Base-by-base conservation (phyloP, 768 basidiomycete species). In the Leccinum incarnatum region DNA sequence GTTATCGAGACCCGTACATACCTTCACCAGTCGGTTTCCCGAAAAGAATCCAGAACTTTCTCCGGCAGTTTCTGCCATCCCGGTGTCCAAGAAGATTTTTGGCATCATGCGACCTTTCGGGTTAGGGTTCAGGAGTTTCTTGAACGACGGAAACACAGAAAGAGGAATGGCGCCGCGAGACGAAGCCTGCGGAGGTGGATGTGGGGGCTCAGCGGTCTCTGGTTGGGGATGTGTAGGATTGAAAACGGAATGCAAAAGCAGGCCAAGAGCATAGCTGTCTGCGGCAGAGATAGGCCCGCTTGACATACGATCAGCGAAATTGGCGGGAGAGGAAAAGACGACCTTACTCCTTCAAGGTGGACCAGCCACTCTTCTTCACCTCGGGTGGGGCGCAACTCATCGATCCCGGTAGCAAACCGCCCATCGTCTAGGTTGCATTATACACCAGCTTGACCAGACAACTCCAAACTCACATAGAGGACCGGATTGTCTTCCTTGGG, bases 111-210 rank as follows among this genome's bases (percentile, higher is more conserved):
- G 85, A 1, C 83, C 81, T 68, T 88, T 91, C 0, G 91, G 85
- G 69, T 87, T 95, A 1, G 96, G 96, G 66, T 94, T 94, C 15
- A 98, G 79, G 37, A 99, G 84, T 53, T 85, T 88, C 73, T 94
- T 95, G 80, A 89, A 95, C 1, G 82, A 78, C 0, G 87, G 81
- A 71, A 96, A 97, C 2, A 98, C 70, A 0, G 83, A 65, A 3
- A 72, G 67, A 0, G 97, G 96, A 37, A 98, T 89, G 5, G 81
- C 68, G 2, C 93, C 95, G 5, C 89, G 83, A 2, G 88, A 84
- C 0, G 88, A 83, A n/a, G 85, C 78, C n/a, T 83, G 76, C 11
- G 90, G 93, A 0, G 89, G 86, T n/a, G 82, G 84, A 71, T 88
- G 91, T 7, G 87, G 94, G 1, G 85, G 88, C 48, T 84, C 82